Conservation (phyloP, 192 early-diverging fungal genomes). For the Entomortierella lignicola region DNA sequence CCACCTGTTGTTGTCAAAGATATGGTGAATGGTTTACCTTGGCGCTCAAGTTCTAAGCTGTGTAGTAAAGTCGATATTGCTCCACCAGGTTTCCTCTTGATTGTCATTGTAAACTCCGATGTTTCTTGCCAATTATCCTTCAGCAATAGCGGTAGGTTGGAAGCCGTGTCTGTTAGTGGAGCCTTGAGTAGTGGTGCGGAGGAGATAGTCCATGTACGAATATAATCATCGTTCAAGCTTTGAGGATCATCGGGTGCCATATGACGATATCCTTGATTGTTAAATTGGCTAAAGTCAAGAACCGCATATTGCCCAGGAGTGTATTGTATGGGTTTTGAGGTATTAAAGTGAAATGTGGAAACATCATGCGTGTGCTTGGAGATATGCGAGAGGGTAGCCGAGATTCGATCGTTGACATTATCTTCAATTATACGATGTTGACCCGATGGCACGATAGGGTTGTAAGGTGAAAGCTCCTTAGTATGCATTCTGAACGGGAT, state of each 20-base stretch:
- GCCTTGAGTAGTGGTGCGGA: not conserved
- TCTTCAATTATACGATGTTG: not conserved
- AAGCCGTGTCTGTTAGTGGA: no score
- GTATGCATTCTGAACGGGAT: slow-evolving; percentile 32
- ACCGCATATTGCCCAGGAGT: slow-evolving; percentile 41
- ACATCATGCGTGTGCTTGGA: slow-evolving; percentile 13
- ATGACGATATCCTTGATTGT: slow-evolving; percentile 32
- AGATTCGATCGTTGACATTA: no score
- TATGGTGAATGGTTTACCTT: not conserved
- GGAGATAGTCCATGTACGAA: slow-evolving; percentile 49
- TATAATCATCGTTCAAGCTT: slow-evolving; percentile 48
- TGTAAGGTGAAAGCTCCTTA: slow-evolving; percentile 45
- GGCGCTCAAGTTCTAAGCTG: not conserved
- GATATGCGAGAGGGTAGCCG: slow-evolving; percentile 21
- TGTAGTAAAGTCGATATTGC: slow-evolving; percentile 32
- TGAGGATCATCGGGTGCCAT: slow-evolving; percentile 38
- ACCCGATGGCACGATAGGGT: slow-evolving; percentile 9
- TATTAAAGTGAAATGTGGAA: slow-evolving; percentile 24
- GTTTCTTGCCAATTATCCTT: slow-evolving; percentile 1
- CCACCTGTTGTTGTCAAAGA: slow-evolving; percentile 31
- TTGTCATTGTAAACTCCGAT: slow-evolving; percentile 20
- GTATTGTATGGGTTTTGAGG: slow-evolving; percentile 8
- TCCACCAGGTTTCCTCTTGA: slow-evolving; percentile 40
- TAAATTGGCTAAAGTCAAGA: slow-evolving; percentile 34
- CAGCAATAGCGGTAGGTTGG: not conserved